These are phyloP conservation scores for Gossypium arboreum DNA, from an alignment of 345 rosid species.

Conservation along the genomic window DNA sequence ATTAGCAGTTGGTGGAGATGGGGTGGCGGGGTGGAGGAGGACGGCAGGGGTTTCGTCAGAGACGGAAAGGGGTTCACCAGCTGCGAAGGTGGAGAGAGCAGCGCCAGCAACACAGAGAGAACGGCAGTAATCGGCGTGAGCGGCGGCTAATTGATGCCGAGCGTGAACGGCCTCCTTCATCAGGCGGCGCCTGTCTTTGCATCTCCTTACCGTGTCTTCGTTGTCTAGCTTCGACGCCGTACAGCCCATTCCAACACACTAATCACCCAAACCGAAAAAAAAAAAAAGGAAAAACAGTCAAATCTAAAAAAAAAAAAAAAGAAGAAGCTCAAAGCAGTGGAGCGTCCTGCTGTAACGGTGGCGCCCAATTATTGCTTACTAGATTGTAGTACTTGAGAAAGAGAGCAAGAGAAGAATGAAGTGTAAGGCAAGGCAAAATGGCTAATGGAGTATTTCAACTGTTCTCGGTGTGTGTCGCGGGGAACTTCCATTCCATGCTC, in stretches of 20 bases:
- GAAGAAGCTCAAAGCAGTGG: neutral
- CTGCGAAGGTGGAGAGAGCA: constrained; percentile 77
- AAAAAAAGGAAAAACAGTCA: neutral
- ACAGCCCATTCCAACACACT: constrained; percentile 59
- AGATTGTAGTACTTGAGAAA: neutral
- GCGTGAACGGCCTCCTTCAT: constrained; percentile 84
- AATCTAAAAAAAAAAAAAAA: neutral
- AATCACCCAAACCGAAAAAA: neutral
- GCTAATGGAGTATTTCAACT: neutral
- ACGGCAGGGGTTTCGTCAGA: constrained; percentile 86
- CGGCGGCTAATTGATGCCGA: constrained; percentile 81
- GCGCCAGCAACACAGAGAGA: constrained; percentile 83
- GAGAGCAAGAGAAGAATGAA: neutral
- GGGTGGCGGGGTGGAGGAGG: constrained; percentile 45
- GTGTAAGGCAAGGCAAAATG: neutral
- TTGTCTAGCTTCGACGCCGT: constrained; percentile 89
- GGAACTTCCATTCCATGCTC: neutral
- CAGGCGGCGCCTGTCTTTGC: constrained; percentile 96
- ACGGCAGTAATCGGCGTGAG: constrained; percentile 93
- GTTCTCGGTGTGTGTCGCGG: neutral
- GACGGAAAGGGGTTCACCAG: constrained; percentile 71
- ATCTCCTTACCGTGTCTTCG: constrained; percentile 85
- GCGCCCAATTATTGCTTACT: constrained; percentile 15
- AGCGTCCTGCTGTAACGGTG: neutral
- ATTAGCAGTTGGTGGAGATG: constrained; percentile 18